Evolutionary conservation across 1,284 basidiomycete genomes (phyloP).

Genomic region (Mycosarcoma maydis): DNA sequence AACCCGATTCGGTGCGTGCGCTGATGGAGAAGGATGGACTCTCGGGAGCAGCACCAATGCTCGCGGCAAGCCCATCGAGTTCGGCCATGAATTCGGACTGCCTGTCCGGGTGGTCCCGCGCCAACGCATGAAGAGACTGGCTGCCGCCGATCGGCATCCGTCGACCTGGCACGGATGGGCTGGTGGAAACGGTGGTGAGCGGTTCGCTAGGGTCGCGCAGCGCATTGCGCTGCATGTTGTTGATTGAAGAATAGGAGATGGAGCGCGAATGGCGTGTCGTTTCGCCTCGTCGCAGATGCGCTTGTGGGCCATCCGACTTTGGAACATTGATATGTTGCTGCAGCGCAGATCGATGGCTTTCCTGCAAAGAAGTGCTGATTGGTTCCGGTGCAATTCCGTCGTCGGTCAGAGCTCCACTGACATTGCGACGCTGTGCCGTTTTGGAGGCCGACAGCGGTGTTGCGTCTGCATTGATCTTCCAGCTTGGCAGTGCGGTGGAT

Average conservation of each 20-base stretch:
- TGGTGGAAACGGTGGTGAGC: slow-evolving; percentile 28
- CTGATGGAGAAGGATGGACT: slow-evolving; percentile 56
- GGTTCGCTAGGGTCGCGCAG: slow-evolving; percentile 21
- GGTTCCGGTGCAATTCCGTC: slow-evolving; percentile 29
- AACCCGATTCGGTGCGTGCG: slow-evolving; percentile 52
- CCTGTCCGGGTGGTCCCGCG: slow-evolving; percentile 27
- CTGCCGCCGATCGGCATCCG: slow-evolving; percentile 28
- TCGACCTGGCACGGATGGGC: slow-evolving; percentile 30
- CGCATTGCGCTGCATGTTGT: slow-evolving; percentile 31
- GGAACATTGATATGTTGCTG: slow-evolving; percentile 4
- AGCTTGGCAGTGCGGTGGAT: slow-evolving; percentile 19
- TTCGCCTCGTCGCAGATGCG: slow-evolving; percentile 14
- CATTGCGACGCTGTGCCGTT: slow-evolving; percentile 21
- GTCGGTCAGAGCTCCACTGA: slow-evolving; percentile 38
- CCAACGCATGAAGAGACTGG: slow-evolving; percentile 37
- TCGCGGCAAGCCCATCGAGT: slow-evolving; percentile 27
- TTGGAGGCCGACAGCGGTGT: slow-evolving; percentile 28
- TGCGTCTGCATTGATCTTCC: slow-evolving; percentile 15
- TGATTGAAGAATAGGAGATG: slow-evolving; percentile 59
- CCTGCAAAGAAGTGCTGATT: slow-evolving; percentile 18
- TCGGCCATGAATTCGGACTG: slow-evolving; percentile 39
- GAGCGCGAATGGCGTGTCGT: slow-evolving; percentile 54
- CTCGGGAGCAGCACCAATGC: slow-evolving; percentile 29
- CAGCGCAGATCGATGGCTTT: slow-evolving; percentile 17
- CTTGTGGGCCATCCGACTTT: slow-evolving; percentile 7